Evolutionary conservation across 352 stramenopile species (phyloP).

Genomic region (Globisporangium cederbergense): DNA sequence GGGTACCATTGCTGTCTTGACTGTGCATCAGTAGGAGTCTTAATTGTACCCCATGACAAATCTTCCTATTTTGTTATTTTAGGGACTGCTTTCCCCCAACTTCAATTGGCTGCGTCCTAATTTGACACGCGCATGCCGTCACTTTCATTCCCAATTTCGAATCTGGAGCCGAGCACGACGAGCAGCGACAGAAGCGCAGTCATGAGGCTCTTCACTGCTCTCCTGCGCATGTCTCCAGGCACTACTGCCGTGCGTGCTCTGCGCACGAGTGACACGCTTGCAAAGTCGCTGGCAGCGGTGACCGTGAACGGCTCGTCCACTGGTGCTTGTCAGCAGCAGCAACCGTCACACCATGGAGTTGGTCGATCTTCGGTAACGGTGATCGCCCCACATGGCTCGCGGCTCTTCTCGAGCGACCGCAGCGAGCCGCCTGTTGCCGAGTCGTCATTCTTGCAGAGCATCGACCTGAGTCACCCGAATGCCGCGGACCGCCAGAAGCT

Average conservation of each 20-base stretch:
- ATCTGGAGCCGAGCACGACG: too few species aligned
- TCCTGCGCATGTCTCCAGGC: background rate
- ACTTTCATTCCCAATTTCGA: background rate
- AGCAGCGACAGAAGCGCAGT: background rate
- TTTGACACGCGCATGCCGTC: background rate
- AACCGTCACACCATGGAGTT: background rate
- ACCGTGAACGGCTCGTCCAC: background rate
- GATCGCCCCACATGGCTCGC: background rate
- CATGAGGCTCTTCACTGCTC: background rate
- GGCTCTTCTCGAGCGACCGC: background rate
- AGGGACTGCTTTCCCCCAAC: background rate
- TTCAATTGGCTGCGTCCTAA: background rate
- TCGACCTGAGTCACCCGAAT: slow-evolving; percentile 43
- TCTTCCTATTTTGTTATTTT: background rate
- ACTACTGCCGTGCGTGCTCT: background rate
- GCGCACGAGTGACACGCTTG: background rate
- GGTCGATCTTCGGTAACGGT: background rate
- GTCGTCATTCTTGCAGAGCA: slow-evolving; percentile 47
- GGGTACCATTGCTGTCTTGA: background rate
- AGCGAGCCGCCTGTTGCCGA: slow-evolving; percentile 18
- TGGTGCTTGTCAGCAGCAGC: background rate
- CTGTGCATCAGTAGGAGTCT: background rate
- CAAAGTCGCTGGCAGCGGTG: background rate
- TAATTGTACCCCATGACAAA: background rate
- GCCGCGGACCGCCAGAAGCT: slow-evolving; percentile 39